These are phyloP conservation scores for Ciborinia camelliae DNA, from an alignment of 2,329 filamentous ascomycete genomes.

Conservation along the genomic window DNA sequence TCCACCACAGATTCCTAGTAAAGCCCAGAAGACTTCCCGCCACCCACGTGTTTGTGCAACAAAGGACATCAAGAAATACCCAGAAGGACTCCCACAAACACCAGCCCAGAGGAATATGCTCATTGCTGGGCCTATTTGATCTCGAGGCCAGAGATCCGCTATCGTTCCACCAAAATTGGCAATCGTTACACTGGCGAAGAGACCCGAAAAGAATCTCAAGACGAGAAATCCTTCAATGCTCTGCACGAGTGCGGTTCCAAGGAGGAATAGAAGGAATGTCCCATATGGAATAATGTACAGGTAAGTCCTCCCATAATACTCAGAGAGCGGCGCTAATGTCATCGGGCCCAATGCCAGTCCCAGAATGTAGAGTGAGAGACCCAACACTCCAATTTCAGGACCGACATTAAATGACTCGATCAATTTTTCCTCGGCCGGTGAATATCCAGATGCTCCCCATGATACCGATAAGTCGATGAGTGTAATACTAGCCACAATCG, in stretches of 20 bases:
- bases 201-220: slow-evolving; percentile 45
- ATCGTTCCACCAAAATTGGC: slow-evolving; percentile 41
- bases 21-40: slow-evolving; percentile 24
- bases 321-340: slow-evolving; percentile 38
- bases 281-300: slow-evolving; percentile 51
- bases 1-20: slow-evolving; percentile 22
- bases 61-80: slow-evolving; percentile 25
- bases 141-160: slow-evolving; percentile 27
- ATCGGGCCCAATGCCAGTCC: slow-evolving; percentile 43
- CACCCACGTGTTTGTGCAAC: slow-evolving; percentile 19
- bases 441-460: slow-evolving; percentile 49
- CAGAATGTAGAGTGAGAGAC: slow-evolving; percentile 46
- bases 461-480: slow-evolving; percentile 38
- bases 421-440: slow-evolving; percentile 43
- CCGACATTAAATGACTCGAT: slow-evolving; percentile 42
- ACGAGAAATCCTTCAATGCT: slow-evolving; percentile 43
- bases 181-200: slow-evolving; percentile 42
- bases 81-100: slow-evolving; percentile 43
- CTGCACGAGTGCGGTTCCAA: slow-evolving; percentile 44
- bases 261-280: slow-evolving; percentile 43
- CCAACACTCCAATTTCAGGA: slow-evolving; percentile 43
- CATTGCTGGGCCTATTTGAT: slow-evolving; percentile 37
- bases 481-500: slow-evolving; percentile 36
- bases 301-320: slow-evolving; percentile 44
- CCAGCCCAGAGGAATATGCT: slow-evolving; percentile 45